Evolutionary conservation across 208 protist genomes (phyloP).

Genomic region (Trypanosoma grayi): DNA sequence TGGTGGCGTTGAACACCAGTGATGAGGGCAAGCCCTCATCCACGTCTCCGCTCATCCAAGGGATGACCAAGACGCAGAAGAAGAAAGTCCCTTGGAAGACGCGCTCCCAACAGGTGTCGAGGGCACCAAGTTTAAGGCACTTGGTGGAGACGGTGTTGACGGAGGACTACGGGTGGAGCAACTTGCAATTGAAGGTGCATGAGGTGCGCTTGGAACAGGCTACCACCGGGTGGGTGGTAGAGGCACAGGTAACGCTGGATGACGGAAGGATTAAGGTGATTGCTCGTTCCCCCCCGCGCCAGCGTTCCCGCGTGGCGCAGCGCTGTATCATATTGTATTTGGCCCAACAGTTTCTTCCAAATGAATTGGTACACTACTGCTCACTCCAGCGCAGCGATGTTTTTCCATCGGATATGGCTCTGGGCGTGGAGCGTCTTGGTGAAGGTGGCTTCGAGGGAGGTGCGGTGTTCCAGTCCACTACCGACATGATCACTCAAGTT

Average conservation of each 20-base stretch:
- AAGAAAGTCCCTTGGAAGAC: background rate
- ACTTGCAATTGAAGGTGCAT: background rate
- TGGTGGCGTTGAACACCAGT: too few relatives aligned
- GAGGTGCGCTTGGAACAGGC: too few relatives aligned
- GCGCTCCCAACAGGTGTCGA: background rate
- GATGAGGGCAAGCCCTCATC: too few relatives aligned
- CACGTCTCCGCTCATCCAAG: too few relatives aligned
- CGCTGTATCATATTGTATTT: background rate
- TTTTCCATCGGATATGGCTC: too few relatives aligned
- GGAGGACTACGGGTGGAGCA: background rate
- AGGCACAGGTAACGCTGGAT: background rate
- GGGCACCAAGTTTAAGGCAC: too few relatives aligned
- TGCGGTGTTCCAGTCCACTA: too few relatives aligned
- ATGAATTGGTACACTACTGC: background rate
- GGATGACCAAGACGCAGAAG: background rate
- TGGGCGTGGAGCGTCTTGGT: background rate
- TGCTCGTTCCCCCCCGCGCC: background rate
- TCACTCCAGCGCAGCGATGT: background rate
- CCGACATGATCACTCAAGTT: too few relatives aligned
- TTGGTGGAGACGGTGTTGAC: background rate
- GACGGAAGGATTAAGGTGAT: background rate
- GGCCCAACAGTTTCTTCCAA: background rate
- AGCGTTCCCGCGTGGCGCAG: background rate
- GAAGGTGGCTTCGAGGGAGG: too few relatives aligned
- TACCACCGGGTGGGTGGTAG: background rate